Evolutionary conservation across 1,284 basidiomycete species (phyloP).

Genomic region (Apiotrichum porosum): DNA sequence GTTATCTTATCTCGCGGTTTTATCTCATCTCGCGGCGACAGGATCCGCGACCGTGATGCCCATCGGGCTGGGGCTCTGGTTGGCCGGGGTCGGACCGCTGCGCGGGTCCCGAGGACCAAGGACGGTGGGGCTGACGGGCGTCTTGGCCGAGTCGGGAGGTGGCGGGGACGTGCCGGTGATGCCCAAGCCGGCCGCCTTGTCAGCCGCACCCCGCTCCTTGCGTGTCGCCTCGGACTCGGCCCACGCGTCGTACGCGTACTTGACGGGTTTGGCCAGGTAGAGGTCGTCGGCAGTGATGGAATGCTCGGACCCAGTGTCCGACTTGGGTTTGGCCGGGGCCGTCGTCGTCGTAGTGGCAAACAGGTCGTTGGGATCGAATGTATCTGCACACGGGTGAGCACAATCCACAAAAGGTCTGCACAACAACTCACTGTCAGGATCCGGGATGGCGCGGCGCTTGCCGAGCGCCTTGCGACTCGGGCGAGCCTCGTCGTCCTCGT

Average conservation of each 20-base stretch:
- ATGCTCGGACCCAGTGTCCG: conserved; percentile 25
- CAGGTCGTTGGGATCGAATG: conserved; percentile 46
- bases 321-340: conserved; percentile 7
- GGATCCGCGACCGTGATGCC: no score
- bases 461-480: conserved; percentile 47
- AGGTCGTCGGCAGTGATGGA: conserved; percentile 31
- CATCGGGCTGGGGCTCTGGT: no score
- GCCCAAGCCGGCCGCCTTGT: no score
- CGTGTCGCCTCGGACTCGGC: conserved; percentile 24
- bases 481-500: conserved; percentile 23
- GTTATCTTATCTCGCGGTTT: no score
- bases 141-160: no score
- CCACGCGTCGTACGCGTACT: conserved; percentile 48
- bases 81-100: no score
- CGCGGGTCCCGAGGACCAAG: no score
- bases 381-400: conserved; percentile 1
- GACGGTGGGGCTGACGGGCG: no score
- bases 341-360: conserved; percentile 20
- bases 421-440: conserved; percentile 37
- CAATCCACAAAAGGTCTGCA: background rate
- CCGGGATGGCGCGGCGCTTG: conserved; percentile 38
- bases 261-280: conserved; percentile 31
- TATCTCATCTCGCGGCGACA: no score
- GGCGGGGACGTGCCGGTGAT: no score
- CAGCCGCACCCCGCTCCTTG: background rate